phyloP scores from a whole-genome alignment of 257 asterid genomes.

The Plectranthus barbatus region DNA sequence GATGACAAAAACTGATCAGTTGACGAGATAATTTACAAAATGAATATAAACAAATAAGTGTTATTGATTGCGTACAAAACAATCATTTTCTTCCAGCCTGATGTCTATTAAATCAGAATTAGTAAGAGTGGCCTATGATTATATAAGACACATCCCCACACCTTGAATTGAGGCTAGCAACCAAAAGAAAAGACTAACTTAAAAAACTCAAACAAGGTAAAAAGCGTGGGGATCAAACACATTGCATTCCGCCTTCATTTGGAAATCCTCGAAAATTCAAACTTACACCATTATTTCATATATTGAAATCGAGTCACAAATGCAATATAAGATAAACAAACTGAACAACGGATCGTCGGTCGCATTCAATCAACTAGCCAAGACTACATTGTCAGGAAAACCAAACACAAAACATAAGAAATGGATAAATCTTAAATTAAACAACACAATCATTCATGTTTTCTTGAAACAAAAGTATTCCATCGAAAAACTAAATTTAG shows the following conservation, averaged over 20 bases:
- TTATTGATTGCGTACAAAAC: background rate
- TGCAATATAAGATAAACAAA: background rate
- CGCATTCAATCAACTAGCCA: background rate
- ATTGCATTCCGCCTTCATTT: background rate
- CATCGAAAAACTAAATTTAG: background rate
- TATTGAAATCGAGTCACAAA: constrained; percentile 10
- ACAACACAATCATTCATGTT: constrained; percentile 9
- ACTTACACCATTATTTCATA: background rate
- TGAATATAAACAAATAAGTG: background rate
- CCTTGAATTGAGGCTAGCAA: background rate
- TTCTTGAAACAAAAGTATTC: background rate
- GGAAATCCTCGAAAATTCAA: background rate
- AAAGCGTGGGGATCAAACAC: background rate
- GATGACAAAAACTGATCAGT: constrained; percentile 1
- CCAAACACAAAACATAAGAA: background rate
- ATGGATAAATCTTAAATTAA: background rate
- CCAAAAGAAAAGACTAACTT: background rate
- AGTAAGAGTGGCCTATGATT: too few species aligned
- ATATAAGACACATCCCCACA: too few species aligned
- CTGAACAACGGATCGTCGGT: constrained; percentile 2
- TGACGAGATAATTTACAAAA: background rate
- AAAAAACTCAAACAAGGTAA: background rate
- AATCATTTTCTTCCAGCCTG: background rate
- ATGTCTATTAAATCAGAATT: background rate
- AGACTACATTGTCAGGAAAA: background rate